Evolutionary conservation across 495 filamentous ascomycete species (phyloP).

Genomic region (Penicillium fimorum): DNA sequence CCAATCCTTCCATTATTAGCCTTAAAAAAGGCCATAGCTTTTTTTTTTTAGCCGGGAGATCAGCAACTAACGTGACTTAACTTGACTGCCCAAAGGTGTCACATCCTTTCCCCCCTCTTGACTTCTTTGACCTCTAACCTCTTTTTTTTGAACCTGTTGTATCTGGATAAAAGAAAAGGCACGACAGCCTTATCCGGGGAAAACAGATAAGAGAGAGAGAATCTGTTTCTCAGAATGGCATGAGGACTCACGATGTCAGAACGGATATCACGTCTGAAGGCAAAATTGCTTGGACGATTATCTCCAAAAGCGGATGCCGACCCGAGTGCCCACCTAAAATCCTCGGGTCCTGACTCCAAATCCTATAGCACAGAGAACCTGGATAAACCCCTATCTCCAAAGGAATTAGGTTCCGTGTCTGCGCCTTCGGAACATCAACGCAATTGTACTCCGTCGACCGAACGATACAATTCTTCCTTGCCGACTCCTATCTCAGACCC

Average conservation of each 20-base stretch:
- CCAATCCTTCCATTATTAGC: not conserved
- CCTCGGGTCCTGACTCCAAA: slow-evolving; percentile 22
- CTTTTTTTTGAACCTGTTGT: not conserved
- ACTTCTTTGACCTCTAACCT: not conserved
- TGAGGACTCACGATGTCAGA: slow-evolving; percentile 32
- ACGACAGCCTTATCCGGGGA: not conserved
- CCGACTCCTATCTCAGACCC: slow-evolving; percentile 26
- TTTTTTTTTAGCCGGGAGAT: not conserved
- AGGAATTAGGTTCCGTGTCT: slow-evolving; percentile 5
- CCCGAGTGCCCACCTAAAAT: slow-evolving; percentile 30
- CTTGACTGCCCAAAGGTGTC: not conserved
- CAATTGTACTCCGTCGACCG: slow-evolving; percentile 18
- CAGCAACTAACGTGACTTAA: not conserved
- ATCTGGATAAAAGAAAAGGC: not conserved
- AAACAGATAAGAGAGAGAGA: not conserved
- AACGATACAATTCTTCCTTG: slow-evolving; percentile 17
- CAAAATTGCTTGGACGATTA: slow-evolving; percentile 42
- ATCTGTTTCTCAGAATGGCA: not conserved
- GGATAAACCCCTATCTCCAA: slow-evolving; percentile 14
- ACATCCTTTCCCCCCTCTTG: not conserved
- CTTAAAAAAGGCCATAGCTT: slow-evolving; percentile 5
- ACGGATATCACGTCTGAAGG: slow-evolving; percentile 37
- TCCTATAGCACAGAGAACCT: slow-evolving; percentile 18
- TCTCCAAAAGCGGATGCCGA: slow-evolving; percentile 37
- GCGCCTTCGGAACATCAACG: slow-evolving; percentile 15